Conservation (phyloP, 495 filamentous ascomycete species). For the Arthonia radiata region DNA sequence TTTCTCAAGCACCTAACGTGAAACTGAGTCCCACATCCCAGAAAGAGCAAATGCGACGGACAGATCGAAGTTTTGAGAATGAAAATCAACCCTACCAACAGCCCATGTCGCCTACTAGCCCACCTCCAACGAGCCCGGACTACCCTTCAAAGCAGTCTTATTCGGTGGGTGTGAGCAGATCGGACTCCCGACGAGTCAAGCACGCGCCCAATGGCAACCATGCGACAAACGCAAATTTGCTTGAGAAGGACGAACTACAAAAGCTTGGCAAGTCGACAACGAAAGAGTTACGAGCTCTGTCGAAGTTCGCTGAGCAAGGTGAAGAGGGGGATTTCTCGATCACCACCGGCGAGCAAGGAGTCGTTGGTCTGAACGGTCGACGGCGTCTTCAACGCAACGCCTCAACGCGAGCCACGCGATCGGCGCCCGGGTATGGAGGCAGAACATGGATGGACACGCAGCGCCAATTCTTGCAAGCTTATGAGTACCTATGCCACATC, state of each 20-base stretch:
- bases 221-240: constrained; percentile 19
- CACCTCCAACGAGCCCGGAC: constrained; percentile 12
- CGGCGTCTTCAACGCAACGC: constrained; percentile 55
- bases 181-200: constrained; percentile 17
- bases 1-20: constrained; percentile 44
- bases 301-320: constrained; percentile 51
- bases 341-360: constrained; percentile 47
- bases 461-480: constrained; percentile 85
- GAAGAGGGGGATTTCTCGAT: constrained; percentile 59
- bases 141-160: constrained; percentile 13
- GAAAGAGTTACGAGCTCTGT: constrained; percentile 68
- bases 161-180: constrained; percentile 20
- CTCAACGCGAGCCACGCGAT: constrained; percentile 19
- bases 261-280: constrained; percentile 65
- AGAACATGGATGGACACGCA: constrained; percentile 98
- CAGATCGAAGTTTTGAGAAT: constrained; percentile 5
- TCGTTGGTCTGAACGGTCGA: constrained; percentile 66
- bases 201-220: constrained; percentile 15
- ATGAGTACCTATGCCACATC: constrained; percentile 97
- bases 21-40: constrained; percentile 18
- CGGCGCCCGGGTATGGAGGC: constrained; percentile 37
- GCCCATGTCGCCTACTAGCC: constrained; percentile 11
- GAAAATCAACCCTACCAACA: constrained; percentile 7
- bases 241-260: constrained; percentile 40
- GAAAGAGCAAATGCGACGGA: constrained; percentile 20